Evolutionary conservation across 2,329 filamentous ascomycete genomes (phyloP), one percentile per base, ranked within the genome.

Genomic region (Fusarium pininemorale): DNA sequence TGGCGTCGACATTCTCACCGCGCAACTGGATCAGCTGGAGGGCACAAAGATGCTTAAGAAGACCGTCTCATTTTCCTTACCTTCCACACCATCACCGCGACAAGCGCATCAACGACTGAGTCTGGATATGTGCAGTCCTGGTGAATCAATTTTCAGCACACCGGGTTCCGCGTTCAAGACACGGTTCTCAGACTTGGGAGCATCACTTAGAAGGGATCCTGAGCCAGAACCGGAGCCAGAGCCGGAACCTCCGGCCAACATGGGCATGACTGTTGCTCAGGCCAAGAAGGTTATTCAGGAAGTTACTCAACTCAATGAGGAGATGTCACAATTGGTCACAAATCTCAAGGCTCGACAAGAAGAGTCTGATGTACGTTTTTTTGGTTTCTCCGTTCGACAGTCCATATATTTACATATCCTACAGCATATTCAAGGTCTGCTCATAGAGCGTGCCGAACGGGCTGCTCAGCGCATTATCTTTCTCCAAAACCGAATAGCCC

Each of bases 381-480:
- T 28, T 16, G n/a, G 20, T 37, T 32, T 28, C 51, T 10, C 48
- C n/a, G 15, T 22, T 30, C 26, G 20, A 61, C 76, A 75, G 26
- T 24, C 12, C 22, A 70, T 84, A 63, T 66, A 54, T 66, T 70
- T 13, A 83, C 78, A 24, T n/a, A 38, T 26, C 24, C 24, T 22
- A 7, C 32, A 90, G 85, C 89, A 91, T 73, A 90, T 93, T 65
- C 90, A 92, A 76, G 85, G 85, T 30, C 81, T 92, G 38, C 86
- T 92, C 28, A 85, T 90, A 59, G 86, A 86, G 47, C 87, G 89
- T 69, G 86, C 89, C 65, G 87, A 91, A 78, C 84, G 84, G 42
- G 86, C 90, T 57, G 86, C 88, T 47, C 84, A 89, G 72, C 87
- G 87, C 59, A 89, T 92, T 65, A 84, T 90, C 30, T 87, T 89